Base-by-base conservation (phyloP, 2,329 filamentous ascomycete species). In the Diaporthe batatas region DNA sequence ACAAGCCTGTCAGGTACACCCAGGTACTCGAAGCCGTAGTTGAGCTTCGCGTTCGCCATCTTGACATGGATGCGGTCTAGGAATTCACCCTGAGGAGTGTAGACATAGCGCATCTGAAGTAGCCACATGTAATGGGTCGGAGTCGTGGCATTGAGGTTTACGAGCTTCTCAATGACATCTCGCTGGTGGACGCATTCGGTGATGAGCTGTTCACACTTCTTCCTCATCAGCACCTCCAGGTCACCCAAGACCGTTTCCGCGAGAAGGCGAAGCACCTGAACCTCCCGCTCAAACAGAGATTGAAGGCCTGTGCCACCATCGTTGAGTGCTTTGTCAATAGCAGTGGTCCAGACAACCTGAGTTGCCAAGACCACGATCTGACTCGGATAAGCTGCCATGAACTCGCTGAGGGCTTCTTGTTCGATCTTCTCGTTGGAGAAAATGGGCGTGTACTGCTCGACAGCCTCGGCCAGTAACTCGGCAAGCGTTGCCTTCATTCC, bases 151-250 rank as follows among this genome's bases (percentile, higher is more conserved):
- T 92, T 92, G 58, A 90, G 87, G 58, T 92, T 89, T 62, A 95
- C 89, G 34, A 99, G 90, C 82, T 94, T 97, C 79, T 96, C 93
- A 76, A 98, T 96, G 23, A 93, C 90, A 82, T 99, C 96, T 74
- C 96, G 93, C 82, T 99, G 97, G 81, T 99, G 96, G 18, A 99
- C 96, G 80, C 96, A 98, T 81, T 99, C 97, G 0, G 97, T 99
- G 80, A 99, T 99, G 76, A 99, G 89, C 83, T 98, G 96, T 82
- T 99, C 96, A 83, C 96, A 99, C 86, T 98, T 98, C 88, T 98
- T 98, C 75, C 96, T 90, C 79, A 93, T 91, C 65, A 98, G 93
- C 8, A 94, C 86, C 76, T 95, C 93, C 29, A 99, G 89, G 79
- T 99, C 95, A 51, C 94, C 94, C 21, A 99, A 87, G 16, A 99